Conservation (phyloP, 371 early-diverging fungal species). For the Dichotomocladium elegans region DNA sequence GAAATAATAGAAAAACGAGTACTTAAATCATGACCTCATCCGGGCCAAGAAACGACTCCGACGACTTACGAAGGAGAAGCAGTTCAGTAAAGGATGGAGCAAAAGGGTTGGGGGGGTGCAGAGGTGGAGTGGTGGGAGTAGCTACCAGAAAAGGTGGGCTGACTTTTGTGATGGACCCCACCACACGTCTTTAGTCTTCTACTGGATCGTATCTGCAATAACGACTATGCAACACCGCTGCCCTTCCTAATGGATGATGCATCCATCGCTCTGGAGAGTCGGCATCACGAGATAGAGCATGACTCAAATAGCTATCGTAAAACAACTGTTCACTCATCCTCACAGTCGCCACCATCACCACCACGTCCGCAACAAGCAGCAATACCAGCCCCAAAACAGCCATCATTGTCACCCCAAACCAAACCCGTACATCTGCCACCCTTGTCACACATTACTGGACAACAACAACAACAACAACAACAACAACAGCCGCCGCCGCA, state of each 20-base stretch:
- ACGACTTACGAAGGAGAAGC: conserved; percentile 50
- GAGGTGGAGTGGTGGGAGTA: not conserved
- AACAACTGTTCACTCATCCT: too few species aligned
- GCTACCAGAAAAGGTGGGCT: not conserved
- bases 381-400: not conserved
- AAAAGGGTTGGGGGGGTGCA: not conserved
- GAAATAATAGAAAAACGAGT: conserved; percentile 56
- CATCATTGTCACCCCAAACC: not conserved
- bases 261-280: too few species aligned
- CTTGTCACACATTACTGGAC: not conserved
- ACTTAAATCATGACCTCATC: conserved; percentile 35
- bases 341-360: too few species aligned
- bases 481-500: not conserved
- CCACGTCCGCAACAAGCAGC: not conserved
- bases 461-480: not conserved
- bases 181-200: conserved; percentile 10
- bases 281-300: too few species aligned
- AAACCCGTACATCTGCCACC: not conserved
- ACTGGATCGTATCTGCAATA: conserved; percentile 11
- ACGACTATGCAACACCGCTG: conserved; percentile 5
- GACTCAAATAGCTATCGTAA: too few species aligned
- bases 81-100: conserved; percentile 18
- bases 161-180: not conserved
- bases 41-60: conserved; percentile 39
- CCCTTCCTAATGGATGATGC: too few species aligned